phyloP scores from a whole-genome alignment of 352 stramenopile species.

The Phytophthora pluvialis region DNA sequence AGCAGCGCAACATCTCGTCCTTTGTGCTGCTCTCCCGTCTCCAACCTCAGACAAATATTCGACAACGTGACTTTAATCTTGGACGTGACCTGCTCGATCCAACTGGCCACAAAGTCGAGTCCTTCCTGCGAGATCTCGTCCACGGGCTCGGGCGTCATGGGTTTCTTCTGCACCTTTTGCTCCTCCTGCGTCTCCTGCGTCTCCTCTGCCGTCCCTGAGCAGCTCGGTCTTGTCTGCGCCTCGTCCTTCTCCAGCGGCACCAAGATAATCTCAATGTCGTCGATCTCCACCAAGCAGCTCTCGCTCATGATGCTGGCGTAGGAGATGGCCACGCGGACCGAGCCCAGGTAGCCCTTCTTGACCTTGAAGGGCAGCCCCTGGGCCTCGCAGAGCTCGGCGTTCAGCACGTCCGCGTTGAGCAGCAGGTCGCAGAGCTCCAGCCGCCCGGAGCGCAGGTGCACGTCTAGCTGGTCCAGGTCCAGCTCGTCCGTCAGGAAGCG shows the following conservation, averaged over 20 bases:
- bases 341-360: constrained; percentile 87
- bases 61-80: constrained; percentile 91
- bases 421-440: constrained; percentile 86
- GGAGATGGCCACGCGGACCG: constrained; percentile 83
- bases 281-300: constrained; percentile 87
- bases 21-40: constrained; percentile 68
- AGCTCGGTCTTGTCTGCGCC: constrained; percentile 17
- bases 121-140: constrained; percentile 90
- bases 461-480: constrained; percentile 87
- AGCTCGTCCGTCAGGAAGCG: constrained; percentile 88
- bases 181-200: constrained; percentile 7
- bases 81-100: constrained; percentile 91
- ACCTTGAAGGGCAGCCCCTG: constrained; percentile 81
- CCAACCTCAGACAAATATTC: constrained; percentile 83
- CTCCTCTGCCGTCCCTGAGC: constrained; percentile 5
- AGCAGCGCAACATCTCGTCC: constrained; percentile 73
- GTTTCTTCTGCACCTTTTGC: constrained; percentile 18
- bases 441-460: constrained; percentile 77
- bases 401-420: constrained; percentile 82
- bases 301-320: constrained; percentile 91
- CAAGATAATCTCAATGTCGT: constrained; percentile 90
- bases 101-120: constrained; percentile 90
- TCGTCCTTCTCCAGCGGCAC: constrained; percentile 50
- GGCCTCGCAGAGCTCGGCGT: constrained; percentile 75
- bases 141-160: constrained; percentile 42